Evolutionary conservation across 495 filamentous ascomycete species (phyloP).

Genomic region (Penicillium ucsense): DNA sequence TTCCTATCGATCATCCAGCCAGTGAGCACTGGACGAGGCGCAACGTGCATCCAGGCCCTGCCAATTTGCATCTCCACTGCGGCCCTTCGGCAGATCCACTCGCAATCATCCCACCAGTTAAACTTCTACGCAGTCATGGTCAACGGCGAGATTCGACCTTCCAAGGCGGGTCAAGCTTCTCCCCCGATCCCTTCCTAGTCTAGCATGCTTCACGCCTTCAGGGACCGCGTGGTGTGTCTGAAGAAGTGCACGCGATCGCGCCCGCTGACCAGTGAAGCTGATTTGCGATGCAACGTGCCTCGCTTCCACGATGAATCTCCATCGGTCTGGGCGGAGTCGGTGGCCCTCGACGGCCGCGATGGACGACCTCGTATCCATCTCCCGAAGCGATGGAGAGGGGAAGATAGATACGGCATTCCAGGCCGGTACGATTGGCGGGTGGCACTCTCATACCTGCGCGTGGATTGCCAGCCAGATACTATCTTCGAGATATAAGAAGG

Average conservation of each 20-base stretch:
- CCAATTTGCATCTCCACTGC: too few relatives aligned
- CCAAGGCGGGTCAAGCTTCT: not conserved
- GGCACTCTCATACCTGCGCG: not conserved
- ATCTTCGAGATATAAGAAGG: slow-evolving; percentile 9
- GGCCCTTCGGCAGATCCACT: not conserved
- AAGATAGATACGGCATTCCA: not conserved
- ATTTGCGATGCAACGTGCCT: slow-evolving; percentile 5
- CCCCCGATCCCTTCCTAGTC: not conserved
- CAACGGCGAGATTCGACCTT: not conserved
- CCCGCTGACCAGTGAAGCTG: slow-evolving; percentile 1
- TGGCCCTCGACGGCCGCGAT: not conserved
- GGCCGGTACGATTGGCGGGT: not conserved
- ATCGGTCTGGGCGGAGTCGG: too few relatives aligned
- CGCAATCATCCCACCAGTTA: not conserved
- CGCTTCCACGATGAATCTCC: too few relatives aligned
- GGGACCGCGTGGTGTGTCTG: too few relatives aligned
- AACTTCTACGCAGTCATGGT: not conserved
- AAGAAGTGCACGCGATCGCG: too few relatives aligned
- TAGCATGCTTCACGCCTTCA: too few relatives aligned
- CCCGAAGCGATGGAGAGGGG: slow-evolving; percentile 1
- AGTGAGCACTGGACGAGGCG: slow-evolving; percentile 1
- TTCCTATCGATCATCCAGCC: not conserved
- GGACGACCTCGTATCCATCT: not conserved
- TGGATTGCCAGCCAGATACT: not conserved
- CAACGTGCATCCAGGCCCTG: slow-evolving; percentile 2